phyloP scores from a whole-genome alignment of 2,329 filamentous ascomycete genomes.

The Colletotrichum phormii region DNA sequence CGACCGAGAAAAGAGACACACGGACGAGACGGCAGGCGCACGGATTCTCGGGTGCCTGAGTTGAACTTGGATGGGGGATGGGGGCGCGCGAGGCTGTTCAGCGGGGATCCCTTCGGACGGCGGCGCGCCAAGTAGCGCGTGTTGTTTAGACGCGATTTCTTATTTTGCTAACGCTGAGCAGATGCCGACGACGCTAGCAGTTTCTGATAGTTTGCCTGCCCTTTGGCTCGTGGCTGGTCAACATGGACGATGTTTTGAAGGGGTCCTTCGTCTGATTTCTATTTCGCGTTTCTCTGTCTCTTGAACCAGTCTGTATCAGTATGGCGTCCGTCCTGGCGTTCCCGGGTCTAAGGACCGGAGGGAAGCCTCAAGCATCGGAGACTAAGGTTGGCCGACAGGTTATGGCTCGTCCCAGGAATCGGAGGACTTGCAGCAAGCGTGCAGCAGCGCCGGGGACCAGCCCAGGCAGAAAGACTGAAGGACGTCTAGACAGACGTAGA shows the following conservation, averaged over 20 bases:
- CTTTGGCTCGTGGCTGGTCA: neutral
- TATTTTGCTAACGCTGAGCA: neutral
- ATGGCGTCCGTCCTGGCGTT: neutral
- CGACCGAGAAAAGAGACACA: conserved; percentile 17
- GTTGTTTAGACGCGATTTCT: neutral
- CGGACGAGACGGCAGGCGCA: conserved; percentile 1
- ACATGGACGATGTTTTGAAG: neutral
- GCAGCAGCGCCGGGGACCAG: neutral
- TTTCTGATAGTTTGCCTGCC: neutral
- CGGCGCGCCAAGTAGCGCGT: neutral
- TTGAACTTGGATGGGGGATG: neutral
- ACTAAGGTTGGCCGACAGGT: neutral
- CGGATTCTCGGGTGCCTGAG: neutral
- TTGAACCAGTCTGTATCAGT: neutral
- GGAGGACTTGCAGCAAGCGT: neutral
- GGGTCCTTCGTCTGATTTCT: neutral
- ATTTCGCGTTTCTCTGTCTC: too few species aligned
- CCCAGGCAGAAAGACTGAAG: neutral
- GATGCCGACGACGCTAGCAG: neutral
- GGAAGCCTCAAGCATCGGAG: neutral
- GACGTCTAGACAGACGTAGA: too few species aligned
- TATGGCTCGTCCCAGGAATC: neutral
- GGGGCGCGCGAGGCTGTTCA: neutral
- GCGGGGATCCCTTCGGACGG: neutral
- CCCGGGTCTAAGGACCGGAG: neutral